Evolutionary conservation across 2,329 filamentous ascomycete species (phyloP).

Genomic region (Tolypocladium ophioglossoides): DNA sequence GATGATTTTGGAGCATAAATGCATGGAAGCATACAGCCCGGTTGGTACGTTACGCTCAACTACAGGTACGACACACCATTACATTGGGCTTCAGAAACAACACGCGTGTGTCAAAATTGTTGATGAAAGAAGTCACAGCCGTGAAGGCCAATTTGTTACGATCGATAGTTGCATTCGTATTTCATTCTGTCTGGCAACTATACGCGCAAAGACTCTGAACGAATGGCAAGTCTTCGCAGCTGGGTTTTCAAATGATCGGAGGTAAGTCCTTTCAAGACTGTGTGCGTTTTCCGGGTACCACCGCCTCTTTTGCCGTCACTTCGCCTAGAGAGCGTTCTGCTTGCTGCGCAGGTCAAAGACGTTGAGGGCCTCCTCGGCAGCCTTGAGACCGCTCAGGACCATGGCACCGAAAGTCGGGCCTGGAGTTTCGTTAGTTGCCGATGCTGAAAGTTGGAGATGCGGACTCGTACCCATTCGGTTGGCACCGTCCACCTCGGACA

Average conservation of each 20-base stretch:
- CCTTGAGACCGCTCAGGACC: conserved; percentile 80
- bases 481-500: conserved; percentile 81
- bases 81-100: too few species aligned
- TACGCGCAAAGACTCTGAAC: not conserved
- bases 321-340: conserved; percentile 53
- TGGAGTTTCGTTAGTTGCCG: conserved; percentile 7
- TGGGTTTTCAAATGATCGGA: not conserved
- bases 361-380: conserved; percentile 73
- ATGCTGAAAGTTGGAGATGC: accelerated
- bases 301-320: not conserved
- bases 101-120: not conserved
- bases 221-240: not conserved
- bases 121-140: not conserved
- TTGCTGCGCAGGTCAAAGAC: conserved; percentile 69
- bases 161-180: not conserved
- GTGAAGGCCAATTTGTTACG: not conserved
- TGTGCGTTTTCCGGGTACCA: not conserved
- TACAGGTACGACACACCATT: too few species aligned
- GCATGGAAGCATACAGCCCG: not conserved
- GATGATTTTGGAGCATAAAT: conserved; percentile 5
- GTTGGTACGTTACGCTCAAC: too few species aligned
- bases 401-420: conserved; percentile 80
- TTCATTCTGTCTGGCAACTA: conserved; percentile 5
- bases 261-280: not conserved
- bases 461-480: conserved; percentile 65